Base-by-base conservation (phyloP, 805 yeast genomes). In the Yarrowia porcina region DNA sequence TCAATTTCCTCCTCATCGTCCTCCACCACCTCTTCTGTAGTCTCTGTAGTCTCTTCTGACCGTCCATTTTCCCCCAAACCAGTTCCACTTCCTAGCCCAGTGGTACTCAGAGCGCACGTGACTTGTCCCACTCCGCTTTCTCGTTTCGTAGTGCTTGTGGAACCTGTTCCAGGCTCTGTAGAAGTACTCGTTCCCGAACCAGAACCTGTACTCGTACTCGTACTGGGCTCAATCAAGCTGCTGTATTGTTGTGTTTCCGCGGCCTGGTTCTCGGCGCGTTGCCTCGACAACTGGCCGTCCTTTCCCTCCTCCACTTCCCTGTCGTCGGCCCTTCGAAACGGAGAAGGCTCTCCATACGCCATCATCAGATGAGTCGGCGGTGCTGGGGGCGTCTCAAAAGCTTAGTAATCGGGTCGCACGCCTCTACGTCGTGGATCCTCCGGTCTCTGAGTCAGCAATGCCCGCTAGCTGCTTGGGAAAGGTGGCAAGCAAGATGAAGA, bases 321-420 rank as follows among this genome's bases (percentile, higher is more conserved):
- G 15, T 45, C 35, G 5, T 11, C 36, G 7, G 5, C 39, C 30
- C 49, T 39, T 32, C 49, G 61, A 41, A 56, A 56, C 49, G 61
- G 61, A 28, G 61, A 56, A 18, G 61, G 61, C 49, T 56, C 61
- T 1, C 61, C 61, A 20, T 56, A 32, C 30, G 44, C 59, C 59
- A 52, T 52, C 59, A 52, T 52, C n/a, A n/a, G 17, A 13, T 20
- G n/a, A 9, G 11, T 36, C 28, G 20, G 44, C 21, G 21, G 27
- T 6, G 15, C 5, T 30, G 33, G 38, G 38, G 13, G 23, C 25
- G n/a, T n/a, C n/a, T n/a, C n/a, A n/a, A n/a, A n/a, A n/a, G n/a
- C n/a, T n/a, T n/a, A n/a, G n/a, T n/a, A n/a, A n/a, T n/a, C n/a
- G n/a, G n/a, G n/a, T n/a, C n/a, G n/a, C n/a, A n/a, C n/a, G n/a